Evolutionary conservation across 2,329 filamentous ascomycete species (phyloP), one percentile per base, ranked within the genome.

Genomic region (Aspergillus ruber): DNA sequence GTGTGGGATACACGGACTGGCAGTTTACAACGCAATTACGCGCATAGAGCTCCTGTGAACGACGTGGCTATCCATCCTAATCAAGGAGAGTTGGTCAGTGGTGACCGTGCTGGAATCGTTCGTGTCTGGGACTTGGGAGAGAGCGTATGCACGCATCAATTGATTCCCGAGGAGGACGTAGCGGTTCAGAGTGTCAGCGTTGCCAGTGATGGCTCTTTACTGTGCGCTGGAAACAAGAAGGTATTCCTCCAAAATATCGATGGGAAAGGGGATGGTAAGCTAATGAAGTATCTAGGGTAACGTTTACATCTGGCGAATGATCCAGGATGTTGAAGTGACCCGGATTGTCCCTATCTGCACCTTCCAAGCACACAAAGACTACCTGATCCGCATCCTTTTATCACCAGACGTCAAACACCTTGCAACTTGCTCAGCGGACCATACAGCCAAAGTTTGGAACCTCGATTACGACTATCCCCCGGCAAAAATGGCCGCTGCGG

Each of bases 1-100:
- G 95, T 96, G 54, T 96, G 90, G 90, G 91, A 96, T 67, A 95
- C 90, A 4, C 78, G 90, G 42, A 87, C 80, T 10, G 91, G 88
- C 41, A 84, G 80, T 49, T 83, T 97, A 46, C 93, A 98, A 71
- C 82, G 93, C 46, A 95, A 91, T 70, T 98, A 98, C 68, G 85
- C 81, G 57, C 93, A 98, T 66, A 87, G 86, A 45, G 85, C 83
- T 29, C 84, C 93, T 0, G 93, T 91, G 45, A 98, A 96, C 63
- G 93, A 98, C 68, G 93, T 98, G 7, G 93, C 97, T n/a, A 98
- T 98, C 48, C 93, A 98, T 67, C 93, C 93, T 0, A 98, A 98
- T 65, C 93, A 98, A 73, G 93, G 91, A 50, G 93, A 98, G 74
- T 85, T 98, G 52, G 95, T 98, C 63, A 95, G 88, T 67, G 96